Percentiles rank a stretch among this genome's conserved stretches.
phyloP scores from a whole-genome alignment of 2,329 filamentous ascomycete species.

The Xylaria polymorpha region DNA sequence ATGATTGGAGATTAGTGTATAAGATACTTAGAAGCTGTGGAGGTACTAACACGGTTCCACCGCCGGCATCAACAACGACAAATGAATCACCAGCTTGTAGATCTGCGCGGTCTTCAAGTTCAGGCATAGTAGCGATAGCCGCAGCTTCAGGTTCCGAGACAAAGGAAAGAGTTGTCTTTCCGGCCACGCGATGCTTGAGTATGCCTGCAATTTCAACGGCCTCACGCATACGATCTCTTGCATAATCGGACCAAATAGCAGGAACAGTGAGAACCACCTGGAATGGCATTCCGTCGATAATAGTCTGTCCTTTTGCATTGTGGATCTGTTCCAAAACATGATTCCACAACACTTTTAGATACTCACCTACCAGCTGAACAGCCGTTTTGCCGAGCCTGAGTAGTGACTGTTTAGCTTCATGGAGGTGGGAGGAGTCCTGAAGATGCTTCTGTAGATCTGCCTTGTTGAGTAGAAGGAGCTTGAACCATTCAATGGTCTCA shows the following conservation, averaged over 20 bases:
- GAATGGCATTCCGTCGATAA: conserved; percentile 30
- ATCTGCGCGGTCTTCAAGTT: conserved; percentile 42
- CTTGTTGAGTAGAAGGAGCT: conserved; percentile 53
- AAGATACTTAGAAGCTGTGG: not conserved
- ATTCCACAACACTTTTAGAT: conserved; percentile 33
- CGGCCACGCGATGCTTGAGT: conserved; percentile 43
- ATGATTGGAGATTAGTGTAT: not conserved
- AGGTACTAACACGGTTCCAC: conserved; percentile 38
- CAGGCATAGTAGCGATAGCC: conserved; percentile 54
- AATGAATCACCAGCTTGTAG: conserved; percentile 46
- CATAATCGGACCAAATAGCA: conserved; percentile 36
- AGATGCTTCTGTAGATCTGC: conserved; percentile 46
- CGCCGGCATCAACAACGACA: conserved; percentile 50
- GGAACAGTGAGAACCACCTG: conserved; percentile 38
- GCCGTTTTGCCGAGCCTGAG: conserved; percentile 34
- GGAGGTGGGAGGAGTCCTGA: conserved; percentile 38
- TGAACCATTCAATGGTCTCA: conserved; percentile 55
- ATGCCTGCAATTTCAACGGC: conserved; percentile 54
- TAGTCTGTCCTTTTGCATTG: not conserved
- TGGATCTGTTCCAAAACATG: conserved; percentile 30
- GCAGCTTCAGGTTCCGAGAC: conserved; percentile 61
- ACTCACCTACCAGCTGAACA: conserved; percentile 32
- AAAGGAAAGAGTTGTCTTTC: conserved; percentile 51
- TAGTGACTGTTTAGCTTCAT: conserved; percentile 7
- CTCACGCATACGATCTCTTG: conserved; percentile 51